Percentiles rank a stretch among this genome's conserved stretches.
Conservation (phyloP, 2,329 filamentous ascomycete species). For the Aschersonia sp. region DNA sequence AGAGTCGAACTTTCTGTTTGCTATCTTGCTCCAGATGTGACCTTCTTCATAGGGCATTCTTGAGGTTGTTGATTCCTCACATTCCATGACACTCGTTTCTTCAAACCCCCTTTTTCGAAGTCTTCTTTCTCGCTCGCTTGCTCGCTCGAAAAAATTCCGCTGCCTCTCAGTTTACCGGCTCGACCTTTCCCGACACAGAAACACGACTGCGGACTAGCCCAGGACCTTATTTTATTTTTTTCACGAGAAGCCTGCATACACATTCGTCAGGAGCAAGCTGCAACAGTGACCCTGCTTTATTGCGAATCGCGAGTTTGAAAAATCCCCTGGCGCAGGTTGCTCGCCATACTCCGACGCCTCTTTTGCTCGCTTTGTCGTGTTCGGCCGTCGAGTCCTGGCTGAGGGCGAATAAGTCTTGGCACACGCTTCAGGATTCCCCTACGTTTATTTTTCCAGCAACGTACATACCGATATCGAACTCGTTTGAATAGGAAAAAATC, state of each 20-base stretch:
- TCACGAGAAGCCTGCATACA: background rate
- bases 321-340: background rate
- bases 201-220: too few species aligned
- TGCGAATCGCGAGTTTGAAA: background rate
- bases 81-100: constrained; percentile 17
- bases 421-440: too few species aligned
- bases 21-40: constrained; percentile 14
- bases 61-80: constrained; percentile 12
- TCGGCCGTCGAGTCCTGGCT: too few species aligned
- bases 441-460: too few species aligned
- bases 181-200: too few species aligned
- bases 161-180: too few species aligned
- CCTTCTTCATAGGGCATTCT: constrained; percentile 10
- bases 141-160: background rate
- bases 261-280: background rate
- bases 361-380: too few species aligned
- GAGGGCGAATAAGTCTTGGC: too few species aligned
- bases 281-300: too few species aligned
- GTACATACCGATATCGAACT: too few species aligned
- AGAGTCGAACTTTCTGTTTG: constrained; percentile 9
- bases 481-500: too few species aligned
- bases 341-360: background rate
- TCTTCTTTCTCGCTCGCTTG: constrained; percentile 16
- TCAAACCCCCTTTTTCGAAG: constrained; percentile 14
- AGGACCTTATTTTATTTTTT: background rate